Evolutionary conservation across 257 asterid genomes (phyloP).

Genomic region (Gentiana macrophylla): DNA sequence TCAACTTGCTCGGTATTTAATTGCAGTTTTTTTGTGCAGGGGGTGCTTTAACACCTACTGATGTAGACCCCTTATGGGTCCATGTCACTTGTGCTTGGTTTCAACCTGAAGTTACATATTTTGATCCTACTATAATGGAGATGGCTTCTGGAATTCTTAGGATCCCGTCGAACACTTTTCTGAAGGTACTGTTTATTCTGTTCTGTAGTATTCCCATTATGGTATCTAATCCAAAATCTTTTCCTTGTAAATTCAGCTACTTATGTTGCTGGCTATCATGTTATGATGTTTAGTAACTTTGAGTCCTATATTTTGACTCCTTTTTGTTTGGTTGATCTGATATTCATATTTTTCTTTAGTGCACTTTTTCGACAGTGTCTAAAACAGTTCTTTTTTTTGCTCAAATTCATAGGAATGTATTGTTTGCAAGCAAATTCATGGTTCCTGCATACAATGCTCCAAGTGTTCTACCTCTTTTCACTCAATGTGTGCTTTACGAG

Average conservation of each 20-base stretch:
- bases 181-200: slow-evolving; percentile 39
- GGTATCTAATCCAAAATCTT: neutral
- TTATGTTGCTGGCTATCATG: neutral
- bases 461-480: slow-evolving; percentile 82
- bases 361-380: neutral
- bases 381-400: neutral
- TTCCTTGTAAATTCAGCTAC: neutral
- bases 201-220: neutral
- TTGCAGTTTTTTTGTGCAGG: slow-evolving; percentile 38
- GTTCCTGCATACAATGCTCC: slow-evolving; percentile 90
- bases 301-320: neutral
- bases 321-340: too few species aligned
- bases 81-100: slow-evolving; percentile 97
- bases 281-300: slow-evolving; percentile 1
- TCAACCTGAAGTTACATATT: slow-evolving; percentile 79
- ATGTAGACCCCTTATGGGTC: slow-evolving; percentile 71
- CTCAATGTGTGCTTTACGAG: slow-evolving; percentile 82
- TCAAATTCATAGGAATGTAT: slow-evolving; percentile 59
- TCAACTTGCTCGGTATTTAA: neutral
- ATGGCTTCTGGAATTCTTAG: slow-evolving; percentile 79
- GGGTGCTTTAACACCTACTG: slow-evolving; percentile 94
- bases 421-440: slow-evolving; percentile 84
- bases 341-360: neutral
- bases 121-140: slow-evolving; percentile 73
- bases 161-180: slow-evolving; percentile 58